Evolutionary conservation across 371 early-diverging fungal genomes (phyloP).

Genomic region (Mucor sp.): DNA sequence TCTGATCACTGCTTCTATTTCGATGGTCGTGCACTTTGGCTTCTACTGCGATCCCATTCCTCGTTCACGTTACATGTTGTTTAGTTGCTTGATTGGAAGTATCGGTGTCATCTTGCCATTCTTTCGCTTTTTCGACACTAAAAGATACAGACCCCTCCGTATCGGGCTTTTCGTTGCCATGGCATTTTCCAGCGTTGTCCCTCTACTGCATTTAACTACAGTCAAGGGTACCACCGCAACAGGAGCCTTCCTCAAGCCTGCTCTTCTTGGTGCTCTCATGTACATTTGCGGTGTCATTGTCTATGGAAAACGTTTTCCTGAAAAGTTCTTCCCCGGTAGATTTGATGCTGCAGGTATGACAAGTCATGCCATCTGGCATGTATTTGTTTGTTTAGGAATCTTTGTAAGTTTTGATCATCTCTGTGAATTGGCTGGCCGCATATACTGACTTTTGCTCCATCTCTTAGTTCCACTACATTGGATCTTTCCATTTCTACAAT

Average conservation of each 20-base stretch:
- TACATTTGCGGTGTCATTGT: conserved; percentile 59
- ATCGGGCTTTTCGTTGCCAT: conserved; percentile 65
- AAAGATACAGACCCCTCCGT: conserved; percentile 55
- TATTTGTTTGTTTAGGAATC: conserved; percentile 68
- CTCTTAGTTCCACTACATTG: conserved; percentile 24
- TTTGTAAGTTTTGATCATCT: conserved; percentile 34
- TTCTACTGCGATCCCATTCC: conserved; percentile 56
- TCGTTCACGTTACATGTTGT: conserved; percentile 45
- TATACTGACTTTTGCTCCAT: background rate
- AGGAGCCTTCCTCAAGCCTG: conserved; percentile 51
- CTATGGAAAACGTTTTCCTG: conserved; percentile 64
- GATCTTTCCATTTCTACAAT: conserved; percentile 27
- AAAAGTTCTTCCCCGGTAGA: conserved; percentile 73
- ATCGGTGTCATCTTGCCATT: conserved; percentile 62
- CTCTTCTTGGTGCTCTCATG: conserved; percentile 52
- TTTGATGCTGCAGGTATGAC: conserved; percentile 73
- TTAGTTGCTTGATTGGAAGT: conserved; percentile 57
- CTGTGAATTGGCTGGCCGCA: background rate
- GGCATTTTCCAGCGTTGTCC: conserved; percentile 62
- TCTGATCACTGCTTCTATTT: conserved; percentile 60
- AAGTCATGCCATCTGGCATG: conserved; percentile 82
- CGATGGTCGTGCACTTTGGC: conserved; percentile 57
- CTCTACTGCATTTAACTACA: conserved; percentile 55
- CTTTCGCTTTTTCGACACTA: conserved; percentile 61
- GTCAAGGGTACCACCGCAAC: conserved; percentile 47